Base-by-base conservation (phyloP, 495 filamentous ascomycete genomes). In the Aspergillus leporis region DNA sequence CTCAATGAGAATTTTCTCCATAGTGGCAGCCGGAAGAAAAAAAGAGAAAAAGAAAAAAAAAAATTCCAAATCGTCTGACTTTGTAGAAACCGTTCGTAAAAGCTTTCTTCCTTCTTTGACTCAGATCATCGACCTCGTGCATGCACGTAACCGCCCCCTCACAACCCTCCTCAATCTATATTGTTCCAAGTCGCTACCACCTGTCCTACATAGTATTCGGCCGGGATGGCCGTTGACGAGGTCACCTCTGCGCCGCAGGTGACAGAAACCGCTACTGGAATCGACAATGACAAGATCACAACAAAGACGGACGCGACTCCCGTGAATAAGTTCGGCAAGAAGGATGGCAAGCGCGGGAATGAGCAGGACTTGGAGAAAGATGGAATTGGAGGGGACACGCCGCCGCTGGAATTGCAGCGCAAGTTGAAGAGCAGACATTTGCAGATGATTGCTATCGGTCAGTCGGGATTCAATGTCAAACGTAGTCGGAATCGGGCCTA, bases 371-470 rank as follows among this genome's bases (percentile, higher is more conserved):
- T 31, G 9, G 56, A 58, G 16, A 58, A 58, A 25, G 47, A 58
- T 22, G 45, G 45, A 10, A 21, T 41, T 23, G 28, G 38, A 21
- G 47, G 47, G 3, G 55, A 57, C 38, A 22, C 36, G 14, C 57
- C 38, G 5, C 16, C 41, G 53, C 67, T 61, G 21, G 63, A 70
- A 14, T 53, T 71, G 58, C 61, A 84, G 58, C 77, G 85, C 25
- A 82, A 81, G 55, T 71, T 88, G 53, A 86, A 87, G 69, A 83
- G 79, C n/a, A 74, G 85, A 38, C 85, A 88, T 68, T 60, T 87
- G 21, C 79, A 79, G 66, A 86, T 88, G 83, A 87, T 88, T 76
- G 85, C 84, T 9, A 79, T 87, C 19, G 84, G 84, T 70, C 40
- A 43, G 65, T 59, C 18, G 1, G 3, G 5, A 16, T 28, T 23